A percentile compares a stretch with the other conserved stretches of the same genome.
These are phyloP conservation scores for Plenodomus lindquistii DNA, from an alignment of 2,329 filamentous ascomycete genomes.

Conservation along the genomic window DNA sequence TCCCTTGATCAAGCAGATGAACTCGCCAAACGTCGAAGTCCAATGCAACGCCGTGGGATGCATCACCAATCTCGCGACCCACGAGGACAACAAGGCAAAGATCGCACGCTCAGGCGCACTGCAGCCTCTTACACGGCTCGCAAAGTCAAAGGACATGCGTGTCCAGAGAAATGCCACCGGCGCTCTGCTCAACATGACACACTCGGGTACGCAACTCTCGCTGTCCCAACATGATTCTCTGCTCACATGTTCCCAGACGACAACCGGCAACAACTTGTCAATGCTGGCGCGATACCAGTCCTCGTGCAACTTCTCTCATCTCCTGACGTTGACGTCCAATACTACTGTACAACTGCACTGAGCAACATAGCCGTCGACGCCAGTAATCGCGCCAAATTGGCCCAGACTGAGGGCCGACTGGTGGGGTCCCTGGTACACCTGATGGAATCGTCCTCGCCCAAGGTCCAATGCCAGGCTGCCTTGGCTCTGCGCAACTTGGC, in stretches of 20 bases:
- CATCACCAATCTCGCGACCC: slow-evolving; percentile 96
- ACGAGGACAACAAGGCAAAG: slow-evolving; percentile 99
- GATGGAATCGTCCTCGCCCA: slow-evolving; percentile 91
- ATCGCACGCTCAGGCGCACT: slow-evolving; percentile 94
- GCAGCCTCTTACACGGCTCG: slow-evolving; percentile 84
- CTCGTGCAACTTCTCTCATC: slow-evolving; percentile 93
- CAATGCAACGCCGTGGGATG: slow-evolving; percentile 99
- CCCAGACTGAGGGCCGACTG: slow-evolving; percentile 85
- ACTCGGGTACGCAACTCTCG: slow-evolving; percentile 71
- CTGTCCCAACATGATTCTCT: slow-evolving; percentile 2
- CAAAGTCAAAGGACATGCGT: slow-evolving; percentile 97
- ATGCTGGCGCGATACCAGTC: slow-evolving; percentile 95
- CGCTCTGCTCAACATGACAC: slow-evolving; percentile 97
- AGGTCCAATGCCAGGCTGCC: slow-evolving; percentile 97
- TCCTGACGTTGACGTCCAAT: slow-evolving; percentile 94
- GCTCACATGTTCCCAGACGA: slow-evolving; percentile 67
- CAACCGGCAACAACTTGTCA: slow-evolving; percentile 95
- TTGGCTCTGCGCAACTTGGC: slow-evolving; percentile 91
- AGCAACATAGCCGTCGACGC: slow-evolving; percentile 98
- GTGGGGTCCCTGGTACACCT: slow-evolving; percentile 93
- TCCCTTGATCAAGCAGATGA: slow-evolving; percentile 96
- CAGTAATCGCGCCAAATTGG: slow-evolving; percentile 86
- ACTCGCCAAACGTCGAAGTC: slow-evolving; percentile 95
- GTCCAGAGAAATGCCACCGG: slow-evolving; percentile 97
- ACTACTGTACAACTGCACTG: slow-evolving; percentile 97